phyloP scores from a whole-genome alignment of 257 asterid genomes.

The Scutellaria barbata region DNA sequence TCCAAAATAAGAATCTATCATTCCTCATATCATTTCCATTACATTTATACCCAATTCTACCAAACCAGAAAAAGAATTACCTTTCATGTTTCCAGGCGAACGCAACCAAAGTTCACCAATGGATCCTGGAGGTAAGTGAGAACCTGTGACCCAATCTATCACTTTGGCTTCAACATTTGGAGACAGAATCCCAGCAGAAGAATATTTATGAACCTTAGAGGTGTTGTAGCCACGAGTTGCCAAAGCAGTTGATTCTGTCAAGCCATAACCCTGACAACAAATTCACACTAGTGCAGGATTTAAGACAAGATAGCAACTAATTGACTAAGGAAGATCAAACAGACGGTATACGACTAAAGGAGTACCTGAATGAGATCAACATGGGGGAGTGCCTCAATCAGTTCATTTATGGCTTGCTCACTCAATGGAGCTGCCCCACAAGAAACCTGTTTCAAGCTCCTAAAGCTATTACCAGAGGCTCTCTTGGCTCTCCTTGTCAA shows the following conservation, averaged over 20 bases:
- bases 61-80: slow-evolving; percentile 39
- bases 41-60: not conserved
- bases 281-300: not conserved
- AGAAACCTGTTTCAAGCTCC: slow-evolving; percentile 74
- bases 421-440: slow-evolving; percentile 81
- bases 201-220: slow-evolving; percentile 42
- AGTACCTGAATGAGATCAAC: slow-evolving; percentile 86
- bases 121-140: slow-evolving; percentile 65
- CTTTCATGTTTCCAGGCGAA: slow-evolving; percentile 80
- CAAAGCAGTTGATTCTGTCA: slow-evolving; percentile 82
- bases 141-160: slow-evolving; percentile 67
- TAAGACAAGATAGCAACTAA: not conserved
- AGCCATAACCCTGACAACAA: slow-evolving; percentile 76
- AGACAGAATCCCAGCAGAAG: slow-evolving; percentile 72
- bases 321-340: not conserved
- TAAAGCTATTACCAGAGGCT: slow-evolving; percentile 36
- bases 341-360: not conserved
- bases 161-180: slow-evolving; percentile 78
- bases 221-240: slow-evolving; percentile 77
- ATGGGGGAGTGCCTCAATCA: slow-evolving; percentile 59
- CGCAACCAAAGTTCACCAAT: slow-evolving; percentile 88
- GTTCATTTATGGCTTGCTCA: slow-evolving; percentile 51
- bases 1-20: slow-evolving; percentile 14
- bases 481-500: slow-evolving; percentile 58
- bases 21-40: not conserved